Evolutionary conservation across 1,284 basidiomycete genomes (phyloP).

Genomic region (Microbotryomycetes sp.): DNA sequence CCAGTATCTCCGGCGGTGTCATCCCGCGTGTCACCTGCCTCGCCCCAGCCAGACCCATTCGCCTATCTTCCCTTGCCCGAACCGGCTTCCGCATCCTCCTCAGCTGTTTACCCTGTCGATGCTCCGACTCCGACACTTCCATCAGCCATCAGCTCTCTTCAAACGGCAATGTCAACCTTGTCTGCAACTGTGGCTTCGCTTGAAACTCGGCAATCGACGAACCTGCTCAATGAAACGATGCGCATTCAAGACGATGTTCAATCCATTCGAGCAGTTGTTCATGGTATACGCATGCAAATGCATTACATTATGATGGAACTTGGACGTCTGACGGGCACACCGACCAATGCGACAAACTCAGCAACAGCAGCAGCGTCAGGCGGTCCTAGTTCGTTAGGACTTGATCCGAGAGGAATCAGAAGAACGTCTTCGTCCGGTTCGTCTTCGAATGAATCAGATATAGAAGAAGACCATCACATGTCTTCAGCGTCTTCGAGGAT

Average conservation of each 20-base stretch:
- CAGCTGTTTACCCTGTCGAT: neutral
- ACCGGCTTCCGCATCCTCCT: neutral
- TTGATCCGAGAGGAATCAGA: neutral
- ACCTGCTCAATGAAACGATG: constrained; percentile 5
- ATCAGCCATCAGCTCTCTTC: constrained; percentile 1
- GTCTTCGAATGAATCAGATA: neutral
- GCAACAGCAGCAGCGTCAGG: neutral
- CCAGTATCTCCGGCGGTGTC: neutral
- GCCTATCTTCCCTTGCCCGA: neutral
- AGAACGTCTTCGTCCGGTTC: neutral
- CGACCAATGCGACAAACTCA: neutral
- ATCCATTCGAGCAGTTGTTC: constrained; percentile 2
- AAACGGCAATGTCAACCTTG: neutral
- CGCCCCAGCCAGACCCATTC: neutral
- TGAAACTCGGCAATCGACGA: constrained; percentile 6
- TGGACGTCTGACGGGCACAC: neutral
- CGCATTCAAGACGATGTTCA: constrained; percentile 13
- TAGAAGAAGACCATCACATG: too few species aligned
- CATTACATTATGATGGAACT: neutral
- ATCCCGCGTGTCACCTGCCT: neutral
- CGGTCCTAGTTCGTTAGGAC: too few species aligned
- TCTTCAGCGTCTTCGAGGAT: too few species aligned
- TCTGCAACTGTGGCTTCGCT: constrained; percentile 4
- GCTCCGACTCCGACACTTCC: neutral
- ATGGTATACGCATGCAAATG: constrained; percentile 19